Evolutionary conservation across 371 early-diverging fungal species (phyloP), one percentile per base, ranked within the genome.

Genomic region (Syncephalastrum racemosum): DNA sequence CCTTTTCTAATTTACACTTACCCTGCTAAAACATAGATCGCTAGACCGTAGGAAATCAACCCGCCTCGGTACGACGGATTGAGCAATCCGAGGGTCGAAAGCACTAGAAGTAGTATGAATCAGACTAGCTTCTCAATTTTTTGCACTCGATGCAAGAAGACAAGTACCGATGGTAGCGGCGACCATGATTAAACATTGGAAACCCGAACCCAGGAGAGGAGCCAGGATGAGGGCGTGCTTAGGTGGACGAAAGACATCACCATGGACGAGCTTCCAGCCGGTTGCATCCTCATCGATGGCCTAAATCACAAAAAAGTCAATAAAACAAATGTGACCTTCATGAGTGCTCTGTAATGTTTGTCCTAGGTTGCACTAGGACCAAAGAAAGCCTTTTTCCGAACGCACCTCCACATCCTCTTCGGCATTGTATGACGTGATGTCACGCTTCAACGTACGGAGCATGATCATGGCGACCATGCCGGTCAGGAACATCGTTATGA

Each of bases 181-280:
- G 5, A 74, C 58, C 86, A 90, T 90, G 57, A 80, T 75, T 45
- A 88, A 64, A 16, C 90, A 62, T 53, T 93, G 94, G 15, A 90
- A 86, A 8, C 93, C 93, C 13, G 82, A 86, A n/a, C 94, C 94
- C 46, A 92, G 53, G 24, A 92, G 61, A 4, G 90, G 88, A 15
- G 89, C 82, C 53, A 93, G 67, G 22, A 89, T 63, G 48, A 81
- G 80, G 24, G 79, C 66, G 24, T 79, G 70, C 23, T 54, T 59
- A 0, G 92, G 92, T 2, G 90, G 76, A 13, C 92, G 71, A 64
- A 92, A 90, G 16, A 92, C 90, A 67, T 94, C 94, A 15, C 90
- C 93, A 53, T 93, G 93, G 1, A 93, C 87, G 20, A 93, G 75
- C 73, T 94, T 94, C 94, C 94, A 94, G 8, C 91, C 92, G 79